Conservation (phyloP, 352 stramenopile species). For the Peronospora destructor region DNA sequence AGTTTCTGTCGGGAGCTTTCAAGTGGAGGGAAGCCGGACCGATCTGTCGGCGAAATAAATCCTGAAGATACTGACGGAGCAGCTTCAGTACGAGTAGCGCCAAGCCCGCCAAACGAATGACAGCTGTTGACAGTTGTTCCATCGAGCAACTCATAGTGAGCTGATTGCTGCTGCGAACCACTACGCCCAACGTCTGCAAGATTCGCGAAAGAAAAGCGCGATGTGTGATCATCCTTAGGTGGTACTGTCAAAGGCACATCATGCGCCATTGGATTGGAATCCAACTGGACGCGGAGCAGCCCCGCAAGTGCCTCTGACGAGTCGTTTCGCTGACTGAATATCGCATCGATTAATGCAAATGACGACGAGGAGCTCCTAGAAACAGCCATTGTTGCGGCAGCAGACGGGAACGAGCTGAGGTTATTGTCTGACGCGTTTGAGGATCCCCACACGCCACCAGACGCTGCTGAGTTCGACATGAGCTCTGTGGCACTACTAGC, state of each 20-base stretch:
- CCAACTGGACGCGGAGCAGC: constrained; percentile 55
- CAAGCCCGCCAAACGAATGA: constrained; percentile 25
- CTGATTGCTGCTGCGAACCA: constrained; percentile 7
- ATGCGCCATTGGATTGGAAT: constrained; percentile 37
- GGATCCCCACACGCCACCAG: constrained; percentile 23
- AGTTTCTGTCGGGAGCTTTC: constrained; percentile 27
- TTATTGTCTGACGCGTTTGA: constrained; percentile 15
- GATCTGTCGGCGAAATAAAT: constrained; percentile 28
- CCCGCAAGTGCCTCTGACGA: constrained; percentile 65
- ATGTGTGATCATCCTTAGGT: constrained; percentile 43
- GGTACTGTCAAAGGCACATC: constrained; percentile 22
- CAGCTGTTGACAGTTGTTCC: constrained; percentile 26
- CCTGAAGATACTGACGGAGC: constrained; percentile 15
- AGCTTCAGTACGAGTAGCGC: constrained; percentile 11
- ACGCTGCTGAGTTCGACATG: constrained; percentile 9
- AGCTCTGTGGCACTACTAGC: constrained; percentile 22
- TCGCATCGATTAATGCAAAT: constrained; percentile 79
- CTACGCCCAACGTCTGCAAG: constrained; percentile 22
- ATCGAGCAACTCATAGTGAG: constrained; percentile 29
- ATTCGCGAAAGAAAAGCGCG: constrained; percentile 80
- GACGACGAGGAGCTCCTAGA: constrained; percentile 38
- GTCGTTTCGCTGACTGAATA: constrained; percentile 71
- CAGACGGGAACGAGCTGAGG: constrained; percentile 15
- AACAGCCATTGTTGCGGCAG: constrained; percentile 3
- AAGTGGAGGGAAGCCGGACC: constrained; percentile 37